Base-by-base conservation (phyloP, 768 basidiomycete species). In the Lentinula lateritia region DNA sequence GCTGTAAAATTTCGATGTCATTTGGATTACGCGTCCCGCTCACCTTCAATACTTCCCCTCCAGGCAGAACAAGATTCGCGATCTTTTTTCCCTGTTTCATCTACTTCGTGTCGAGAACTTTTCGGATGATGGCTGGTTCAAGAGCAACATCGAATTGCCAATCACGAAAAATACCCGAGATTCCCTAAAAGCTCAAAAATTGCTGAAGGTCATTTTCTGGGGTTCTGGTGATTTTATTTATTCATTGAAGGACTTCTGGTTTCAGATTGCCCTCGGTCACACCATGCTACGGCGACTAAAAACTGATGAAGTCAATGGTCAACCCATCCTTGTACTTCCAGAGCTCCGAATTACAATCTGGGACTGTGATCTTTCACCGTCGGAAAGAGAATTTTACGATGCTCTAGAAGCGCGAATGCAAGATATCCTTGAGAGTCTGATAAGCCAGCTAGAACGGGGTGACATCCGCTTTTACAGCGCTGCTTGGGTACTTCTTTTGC, bases 211-310 rank as follows among this genome's bases (percentile, higher is more conserved):
- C 13, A 2, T 36, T 41, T 13, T 41, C 13, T 41, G 20, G 62
- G 34, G 38, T 42, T 52, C 42, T 23, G 28, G 32, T 28, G 15
- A 39, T 48, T 9, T 15, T 18, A 6, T 45, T 9, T 9, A 34
- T 35, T 4, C 28, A 28, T 57, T 9, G 50, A 32, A 52, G 2
- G 46, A 60, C 28, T 52, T 50, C 7, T 6, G 57, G 7, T 23
- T 41, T 10, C 66, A 92, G 85, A 84, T 90, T 41, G 85, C 98
- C 2, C 77, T 98, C 16, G 86, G 88, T 65, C 82, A 89, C 8
- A 79, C 95, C 63, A 97, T 98, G 95, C 83, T 98, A 23, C 83
- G 96, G 5, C 86, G 97, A 3, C 87, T 81, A 3, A 99, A 98
- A 74, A 81, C 80, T 41, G 83, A 87, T 55, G 66, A 75, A 0